Percentiles rank a stretch among this genome's conserved stretches.
These are phyloP conservation scores for Auricularia auricula-judae DNA, from an alignment of 768 basidiomycete species.

Conservation along the genomic window DNA sequence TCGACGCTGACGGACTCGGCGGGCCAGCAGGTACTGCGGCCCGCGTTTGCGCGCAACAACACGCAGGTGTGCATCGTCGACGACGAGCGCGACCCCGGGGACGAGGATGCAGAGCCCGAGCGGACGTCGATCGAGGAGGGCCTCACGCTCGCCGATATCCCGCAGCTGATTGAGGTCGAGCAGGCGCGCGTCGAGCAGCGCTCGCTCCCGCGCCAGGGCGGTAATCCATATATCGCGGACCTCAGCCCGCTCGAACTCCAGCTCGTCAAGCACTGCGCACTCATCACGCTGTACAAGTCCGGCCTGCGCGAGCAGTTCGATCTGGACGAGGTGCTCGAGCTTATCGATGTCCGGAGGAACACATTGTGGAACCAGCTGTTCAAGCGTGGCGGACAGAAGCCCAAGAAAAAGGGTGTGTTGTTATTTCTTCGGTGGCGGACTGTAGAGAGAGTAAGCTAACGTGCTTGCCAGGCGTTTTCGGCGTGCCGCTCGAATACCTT, in stretches of 20 bases:
- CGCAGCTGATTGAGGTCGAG: slow-evolving; percentile 83
- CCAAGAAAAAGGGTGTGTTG: slow-evolving; percentile 52
- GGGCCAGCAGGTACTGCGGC: slow-evolving; percentile 40
- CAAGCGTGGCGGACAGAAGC: slow-evolving; percentile 55
- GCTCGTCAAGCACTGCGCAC: slow-evolving; percentile 86
- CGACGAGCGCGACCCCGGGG: slow-evolving; percentile 34
- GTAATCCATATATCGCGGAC: slow-evolving; percentile 77
- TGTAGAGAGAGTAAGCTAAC: not conserved
- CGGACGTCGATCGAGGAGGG: slow-evolving; percentile 52
- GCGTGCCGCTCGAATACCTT: slow-evolving; percentile 82
- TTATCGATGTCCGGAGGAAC: slow-evolving; percentile 86
- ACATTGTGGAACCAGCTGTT: slow-evolving; percentile 96
- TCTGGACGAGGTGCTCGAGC: slow-evolving; percentile 85
- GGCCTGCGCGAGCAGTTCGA: slow-evolving; percentile 75
- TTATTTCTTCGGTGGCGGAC: not conserved
- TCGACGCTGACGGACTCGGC: slow-evolving; percentile 8
- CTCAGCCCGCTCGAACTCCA: slow-evolving; percentile 75
- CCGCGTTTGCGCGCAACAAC: slow-evolving; percentile 64
- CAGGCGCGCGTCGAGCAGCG: slow-evolving; percentile 82
- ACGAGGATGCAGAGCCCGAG: slow-evolving; percentile 7
- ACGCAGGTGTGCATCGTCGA: slow-evolving; percentile 86
- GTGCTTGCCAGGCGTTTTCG: slow-evolving; percentile 64
- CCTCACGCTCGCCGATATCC: slow-evolving; percentile 89
- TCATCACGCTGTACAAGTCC: slow-evolving; percentile 67
- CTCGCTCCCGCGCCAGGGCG: slow-evolving; percentile 65